Evolutionary conservation across 176 grass and related monocot species (phyloP).

Genomic region (bread wheat (Triticum aestivum)): DNA sequence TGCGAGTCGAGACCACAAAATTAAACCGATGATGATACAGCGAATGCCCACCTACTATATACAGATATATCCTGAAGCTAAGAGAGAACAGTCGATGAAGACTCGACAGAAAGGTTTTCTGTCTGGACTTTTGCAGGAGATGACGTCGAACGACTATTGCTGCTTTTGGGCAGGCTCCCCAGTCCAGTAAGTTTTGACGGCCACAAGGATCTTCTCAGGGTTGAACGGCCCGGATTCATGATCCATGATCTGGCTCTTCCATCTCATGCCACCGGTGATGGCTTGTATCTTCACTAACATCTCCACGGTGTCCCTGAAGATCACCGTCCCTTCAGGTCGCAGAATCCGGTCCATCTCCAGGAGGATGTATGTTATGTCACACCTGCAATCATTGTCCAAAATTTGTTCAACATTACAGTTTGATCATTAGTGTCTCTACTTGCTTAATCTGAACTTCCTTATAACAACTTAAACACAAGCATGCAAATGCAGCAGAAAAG

Average conservation of each 20-base stretch:
- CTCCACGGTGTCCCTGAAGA: slow-evolving; percentile 60
- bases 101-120: background rate
- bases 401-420: too few species aligned
- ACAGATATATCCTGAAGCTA: slow-evolving; percentile 15
- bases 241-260: slow-evolving; percentile 71
- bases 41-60: slow-evolving; percentile 11
- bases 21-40: background rate
- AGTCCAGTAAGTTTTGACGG: slow-evolving; percentile 81
- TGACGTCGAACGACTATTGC: background rate
- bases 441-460: background rate
- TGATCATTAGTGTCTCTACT: background rate
- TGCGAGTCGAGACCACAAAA: too few species aligned
- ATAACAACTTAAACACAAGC: background rate
- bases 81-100: background rate
- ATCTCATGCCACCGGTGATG: slow-evolving; percentile 57
- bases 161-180: slow-evolving; percentile 34
- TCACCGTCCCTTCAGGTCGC: slow-evolving; percentile 67
- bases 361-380: background rate
- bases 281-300: slow-evolving; percentile 49
- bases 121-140: too few species aligned
- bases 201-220: slow-evolving; percentile 75
- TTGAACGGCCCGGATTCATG: slow-evolving; percentile 72
- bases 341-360: slow-evolving; percentile 73
- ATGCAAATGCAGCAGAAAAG: background rate
- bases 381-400: too few species aligned